Percentiles rank a stretch among this genome's conserved stretches.
These are phyloP conservation scores for Davidsoniella eucalypti DNA, from an alignment of 2,329 filamentous ascomycete species.

Conservation along the genomic window DNA sequence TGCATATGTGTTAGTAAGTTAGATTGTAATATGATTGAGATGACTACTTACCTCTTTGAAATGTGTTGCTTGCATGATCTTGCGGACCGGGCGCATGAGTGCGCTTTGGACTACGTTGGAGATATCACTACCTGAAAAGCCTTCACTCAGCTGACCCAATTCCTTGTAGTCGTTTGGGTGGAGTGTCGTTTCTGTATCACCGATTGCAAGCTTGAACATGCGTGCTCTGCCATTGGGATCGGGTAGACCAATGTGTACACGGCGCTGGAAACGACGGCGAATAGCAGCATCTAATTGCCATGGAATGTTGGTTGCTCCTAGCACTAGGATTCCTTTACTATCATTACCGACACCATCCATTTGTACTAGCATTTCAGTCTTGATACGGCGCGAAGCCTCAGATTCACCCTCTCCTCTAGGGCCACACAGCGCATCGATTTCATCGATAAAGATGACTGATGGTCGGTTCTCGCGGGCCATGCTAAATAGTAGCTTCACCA, in stretches of 20 bases:
- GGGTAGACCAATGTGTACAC: conserved; percentile 89
- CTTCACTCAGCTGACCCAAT: conserved; percentile 69
- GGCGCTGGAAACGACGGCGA: conserved; percentile 82
- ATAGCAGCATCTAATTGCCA: conserved; percentile 98
- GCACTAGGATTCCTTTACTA: conserved; percentile 79
- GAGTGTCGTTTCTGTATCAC: conserved; percentile 76
- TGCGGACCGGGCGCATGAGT: conserved; percentile 90
- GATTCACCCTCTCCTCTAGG: conserved; percentile 89
- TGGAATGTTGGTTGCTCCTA: conserved; percentile 94
- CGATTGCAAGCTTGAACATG: conserved; percentile 94
- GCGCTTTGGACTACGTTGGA: conserved; percentile 89
- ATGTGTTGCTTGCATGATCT: conserved; percentile 94
- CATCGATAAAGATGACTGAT: conserved; percentile 96
- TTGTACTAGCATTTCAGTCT: conserved; percentile 94
- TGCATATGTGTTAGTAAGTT: conserved; percentile 13
- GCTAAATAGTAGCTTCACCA: conserved; percentile 91
- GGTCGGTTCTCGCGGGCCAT: conserved; percentile 98
- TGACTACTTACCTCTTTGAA: conserved; percentile 63
- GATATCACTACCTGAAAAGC: conserved; percentile 94
- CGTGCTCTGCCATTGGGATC: conserved; percentile 72
- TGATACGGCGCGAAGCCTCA: conserved; percentile 92
- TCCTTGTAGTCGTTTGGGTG: conserved; percentile 61
- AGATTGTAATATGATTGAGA: not conserved
- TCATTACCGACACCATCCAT: conserved; percentile 99
- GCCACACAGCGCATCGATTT: conserved; percentile 91